phyloP scores from a whole-genome alignment of 805 yeast genomes.

The Teunomyces barrocoloradensis region DNA sequence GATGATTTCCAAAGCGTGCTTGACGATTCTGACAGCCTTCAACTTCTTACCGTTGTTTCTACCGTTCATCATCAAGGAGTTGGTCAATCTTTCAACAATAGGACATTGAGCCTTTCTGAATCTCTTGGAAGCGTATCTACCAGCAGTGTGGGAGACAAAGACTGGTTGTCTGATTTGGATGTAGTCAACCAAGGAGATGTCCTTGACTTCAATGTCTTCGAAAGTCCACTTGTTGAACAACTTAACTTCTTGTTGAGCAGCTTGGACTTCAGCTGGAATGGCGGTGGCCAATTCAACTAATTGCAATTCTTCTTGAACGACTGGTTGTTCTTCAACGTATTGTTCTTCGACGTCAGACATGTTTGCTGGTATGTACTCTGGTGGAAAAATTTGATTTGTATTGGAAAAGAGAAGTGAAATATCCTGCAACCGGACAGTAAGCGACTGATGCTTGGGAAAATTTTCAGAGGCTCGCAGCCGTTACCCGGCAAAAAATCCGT shows the following conservation, averaged over 20 bases:
- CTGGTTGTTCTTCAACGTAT: slow-evolving; percentile 55
- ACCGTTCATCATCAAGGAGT: slow-evolving; percentile 99
- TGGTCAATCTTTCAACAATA: slow-evolving; percentile 97
- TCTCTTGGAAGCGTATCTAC: slow-evolving; percentile 99
- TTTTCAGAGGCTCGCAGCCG: slow-evolving; percentile 9
- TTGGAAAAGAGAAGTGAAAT: slow-evolving; percentile 6
- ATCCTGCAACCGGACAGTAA: slow-evolving; percentile 2
- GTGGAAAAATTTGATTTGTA: slow-evolving; percentile 3
- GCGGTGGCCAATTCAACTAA: slow-evolving; percentile 87
- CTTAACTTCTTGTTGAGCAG: slow-evolving; percentile 94
- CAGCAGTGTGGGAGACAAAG: slow-evolving; percentile 98
- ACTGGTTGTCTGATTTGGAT: slow-evolving; percentile 97
- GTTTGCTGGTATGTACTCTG: slow-evolving; percentile 24
- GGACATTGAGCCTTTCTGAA: slow-evolving; percentile 99
- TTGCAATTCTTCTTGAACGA: slow-evolving; percentile 82
- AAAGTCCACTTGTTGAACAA: slow-evolving; percentile 99
- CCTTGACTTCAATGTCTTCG: slow-evolving; percentile 96
- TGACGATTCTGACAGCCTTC: slow-evolving; percentile 99
- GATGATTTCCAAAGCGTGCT: slow-evolving; percentile 98
- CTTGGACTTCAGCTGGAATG: slow-evolving; percentile 95
- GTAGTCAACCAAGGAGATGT: slow-evolving; percentile 97
- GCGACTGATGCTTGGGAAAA: slow-evolving; percentile 9
- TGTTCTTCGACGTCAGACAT: slow-evolving; percentile 87
- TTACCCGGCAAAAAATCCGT: slow-evolving; percentile 14
- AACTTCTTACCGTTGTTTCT: slow-evolving; percentile 99